Evolutionary conservation across 768 basidiomycete species (phyloP).

Genomic region (Grammothele lineata): DNA sequence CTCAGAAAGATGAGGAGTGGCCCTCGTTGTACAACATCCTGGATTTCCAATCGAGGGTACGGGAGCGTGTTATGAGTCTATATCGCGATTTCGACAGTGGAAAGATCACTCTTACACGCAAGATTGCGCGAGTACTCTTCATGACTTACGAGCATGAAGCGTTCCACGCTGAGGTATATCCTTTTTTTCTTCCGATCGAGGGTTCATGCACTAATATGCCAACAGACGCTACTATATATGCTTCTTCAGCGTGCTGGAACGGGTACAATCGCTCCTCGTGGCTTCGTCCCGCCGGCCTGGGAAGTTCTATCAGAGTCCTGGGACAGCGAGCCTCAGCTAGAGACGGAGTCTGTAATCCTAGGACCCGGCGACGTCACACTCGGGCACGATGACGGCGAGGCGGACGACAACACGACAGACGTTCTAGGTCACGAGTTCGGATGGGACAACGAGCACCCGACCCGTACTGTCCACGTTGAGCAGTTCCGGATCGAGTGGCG

Average conservation of each 20-base stretch:
- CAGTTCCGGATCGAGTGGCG: constrained; percentile 79
- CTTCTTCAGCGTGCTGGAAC: constrained; percentile 76
- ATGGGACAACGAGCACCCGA: constrained; percentile 93
- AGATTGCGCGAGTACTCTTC: constrained; percentile 74
- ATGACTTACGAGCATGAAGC: constrained; percentile 93
- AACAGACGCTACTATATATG: constrained; percentile 91
- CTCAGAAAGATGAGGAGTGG: constrained; percentile 79
- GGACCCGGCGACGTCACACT: constrained; percentile 57
- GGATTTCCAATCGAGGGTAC: constrained; percentile 73
- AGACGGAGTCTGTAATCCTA: constrained; percentile 45
- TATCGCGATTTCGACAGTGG: constrained; percentile 68
- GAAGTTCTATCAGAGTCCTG: constrained; percentile 43
- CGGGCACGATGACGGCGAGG: constrained; percentile 83
- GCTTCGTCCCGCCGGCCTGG: constrained; percentile 75
- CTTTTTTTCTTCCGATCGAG: not conserved
- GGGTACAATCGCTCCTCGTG: constrained; percentile 75
- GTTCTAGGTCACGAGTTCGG: constrained; percentile 69
- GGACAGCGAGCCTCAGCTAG: constrained; percentile 43
- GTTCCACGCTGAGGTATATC: constrained; percentile 69
- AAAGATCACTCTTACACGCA: constrained; percentile 49
- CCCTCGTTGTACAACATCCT: constrained; percentile 68
- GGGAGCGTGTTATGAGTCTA: constrained; percentile 62
- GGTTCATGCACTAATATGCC: too few species aligned
- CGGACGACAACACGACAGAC: constrained; percentile 49
- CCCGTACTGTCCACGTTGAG: constrained; percentile 52